Conservation (phyloP, 768 basidiomycete species). For the Phaeotremella skinneri region DNA sequence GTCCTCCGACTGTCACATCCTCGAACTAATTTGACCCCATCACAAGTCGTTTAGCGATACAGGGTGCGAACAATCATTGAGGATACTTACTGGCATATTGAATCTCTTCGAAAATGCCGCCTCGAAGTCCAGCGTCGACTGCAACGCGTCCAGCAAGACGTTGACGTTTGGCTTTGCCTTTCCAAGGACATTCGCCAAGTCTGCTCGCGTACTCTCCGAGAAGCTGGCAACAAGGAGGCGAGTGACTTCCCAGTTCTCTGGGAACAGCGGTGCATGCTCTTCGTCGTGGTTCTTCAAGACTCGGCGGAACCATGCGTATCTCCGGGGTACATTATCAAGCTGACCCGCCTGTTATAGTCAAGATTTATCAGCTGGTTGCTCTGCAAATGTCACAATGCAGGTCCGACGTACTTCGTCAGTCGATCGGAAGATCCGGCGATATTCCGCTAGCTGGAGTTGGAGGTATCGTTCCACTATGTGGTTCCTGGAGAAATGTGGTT, state of each 20-base stretch:
- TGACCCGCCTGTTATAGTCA: slow-evolving; percentile 64
- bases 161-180: slow-evolving; percentile 75
- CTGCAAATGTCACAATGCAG: background rate
- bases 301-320: slow-evolving; percentile 93
- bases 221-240: slow-evolving; percentile 81
- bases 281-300: slow-evolving; percentile 80
- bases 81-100: slow-evolving; percentile 59
- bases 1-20: slow-evolving; percentile 30
- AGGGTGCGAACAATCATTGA: slow-evolving; percentile 66
- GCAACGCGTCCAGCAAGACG: slow-evolving; percentile 77
- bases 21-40: slow-evolving; percentile 41
- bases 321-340: slow-evolving; percentile 85
- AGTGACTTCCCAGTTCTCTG: slow-evolving; percentile 78
- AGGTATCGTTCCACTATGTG: slow-evolving; percentile 86
- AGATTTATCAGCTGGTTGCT: background rate
- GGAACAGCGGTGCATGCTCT: slow-evolving; percentile 79
- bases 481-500: slow-evolving; percentile 40
- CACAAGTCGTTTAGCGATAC: slow-evolving; percentile 56
- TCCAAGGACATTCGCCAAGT: slow-evolving; percentile 73
- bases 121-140: slow-evolving; percentile 86
- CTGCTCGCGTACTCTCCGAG: slow-evolving; percentile 88
- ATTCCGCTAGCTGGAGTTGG: slow-evolving; percentile 86
- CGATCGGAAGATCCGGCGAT: slow-evolving; percentile 88
- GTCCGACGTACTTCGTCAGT: slow-evolving; percentile 67
- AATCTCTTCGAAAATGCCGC: slow-evolving; percentile 75